Conservation (phyloP, 306 rosid species). For the Casuarina equisetifolia region DNA sequence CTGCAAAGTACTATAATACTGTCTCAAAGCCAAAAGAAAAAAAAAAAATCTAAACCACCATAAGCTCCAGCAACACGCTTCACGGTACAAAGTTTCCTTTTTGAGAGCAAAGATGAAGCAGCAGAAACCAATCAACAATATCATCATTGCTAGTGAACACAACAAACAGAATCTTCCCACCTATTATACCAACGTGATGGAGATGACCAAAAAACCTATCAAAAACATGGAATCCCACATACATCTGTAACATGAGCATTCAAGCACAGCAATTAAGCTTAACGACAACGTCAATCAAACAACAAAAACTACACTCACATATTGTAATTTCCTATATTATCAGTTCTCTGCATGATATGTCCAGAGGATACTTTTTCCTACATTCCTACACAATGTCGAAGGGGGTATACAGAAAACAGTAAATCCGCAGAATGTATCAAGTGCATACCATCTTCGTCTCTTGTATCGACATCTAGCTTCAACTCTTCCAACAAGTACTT, state of each 20-base stretch:
- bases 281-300: not conserved
- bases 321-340: not conserved
- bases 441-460: conserved; percentile 79
- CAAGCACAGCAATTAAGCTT: not conserved
- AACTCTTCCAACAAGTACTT: conserved; percentile 66
- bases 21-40: not conserved
- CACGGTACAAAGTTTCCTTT: not conserved
- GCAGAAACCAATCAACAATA: not conserved
- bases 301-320: not conserved
- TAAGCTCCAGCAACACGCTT: not conserved
- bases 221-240: not conserved
- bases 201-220: not conserved
- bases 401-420: not conserved
- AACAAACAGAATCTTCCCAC: not conserved
- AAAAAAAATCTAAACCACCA: not conserved
- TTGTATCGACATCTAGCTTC: conserved; percentile 71
- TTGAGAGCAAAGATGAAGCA: not conserved
- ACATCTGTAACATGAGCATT: not conserved
- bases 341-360: not conserved
- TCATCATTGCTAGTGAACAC: not conserved
- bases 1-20: not conserved
- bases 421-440: not conserved
- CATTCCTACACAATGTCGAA: not conserved
- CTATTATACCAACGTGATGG: not conserved
- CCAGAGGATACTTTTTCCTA: not conserved